A percentile compares a stretch with the other conserved stretches of the same genome.
Evolutionary conservation across 2,329 filamentous ascomycete species (phyloP).

Genomic region (Blumeriella jaapii): DNA sequence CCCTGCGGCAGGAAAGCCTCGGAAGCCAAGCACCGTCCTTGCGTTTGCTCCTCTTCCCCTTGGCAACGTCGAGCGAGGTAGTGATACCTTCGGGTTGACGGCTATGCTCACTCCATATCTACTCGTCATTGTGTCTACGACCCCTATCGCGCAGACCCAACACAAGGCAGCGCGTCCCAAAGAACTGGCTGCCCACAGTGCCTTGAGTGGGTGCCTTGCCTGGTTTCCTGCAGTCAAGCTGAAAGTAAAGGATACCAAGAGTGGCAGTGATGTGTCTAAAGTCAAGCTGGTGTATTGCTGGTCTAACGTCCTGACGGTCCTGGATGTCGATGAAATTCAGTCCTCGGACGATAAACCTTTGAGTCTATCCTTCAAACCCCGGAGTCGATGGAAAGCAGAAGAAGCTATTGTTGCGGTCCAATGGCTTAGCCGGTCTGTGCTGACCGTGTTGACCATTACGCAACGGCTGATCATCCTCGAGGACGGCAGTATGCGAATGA

Average conservation of each 20-base stretch:
- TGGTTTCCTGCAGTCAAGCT: constrained; percentile 97
- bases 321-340: constrained; percentile 71
- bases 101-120: constrained; percentile 94
- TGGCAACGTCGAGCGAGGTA: constrained; percentile 84
- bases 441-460: constrained; percentile 86
- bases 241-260: constrained; percentile 59
- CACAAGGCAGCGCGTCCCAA: constrained; percentile 88
- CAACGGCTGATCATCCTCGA: constrained; percentile 89
- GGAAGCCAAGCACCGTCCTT: constrained; percentile 89
- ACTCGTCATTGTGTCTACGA: constrained; percentile 93
- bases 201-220: constrained; percentile 85
- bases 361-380: constrained; percentile 65
- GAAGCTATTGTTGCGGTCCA: constrained; percentile 94
- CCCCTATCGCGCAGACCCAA: constrained; percentile 89
- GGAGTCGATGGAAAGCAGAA: constrained; percentile 84
- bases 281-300: constrained; percentile 94
- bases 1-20: constrained; percentile 46
- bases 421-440: constrained; percentile 88
- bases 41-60: constrained; percentile 84
- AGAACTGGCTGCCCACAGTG: constrained; percentile 78
- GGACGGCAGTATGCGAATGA: constrained; percentile 78
- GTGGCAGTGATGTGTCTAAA: constrained; percentile 58
- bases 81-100: constrained; percentile 79
- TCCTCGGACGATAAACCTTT: constrained; percentile 65
- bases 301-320: constrained; percentile 92